phyloP scores from a whole-genome alignment of 768 basidiomycete genomes.

The Flagelloscypha sp. region DNA sequence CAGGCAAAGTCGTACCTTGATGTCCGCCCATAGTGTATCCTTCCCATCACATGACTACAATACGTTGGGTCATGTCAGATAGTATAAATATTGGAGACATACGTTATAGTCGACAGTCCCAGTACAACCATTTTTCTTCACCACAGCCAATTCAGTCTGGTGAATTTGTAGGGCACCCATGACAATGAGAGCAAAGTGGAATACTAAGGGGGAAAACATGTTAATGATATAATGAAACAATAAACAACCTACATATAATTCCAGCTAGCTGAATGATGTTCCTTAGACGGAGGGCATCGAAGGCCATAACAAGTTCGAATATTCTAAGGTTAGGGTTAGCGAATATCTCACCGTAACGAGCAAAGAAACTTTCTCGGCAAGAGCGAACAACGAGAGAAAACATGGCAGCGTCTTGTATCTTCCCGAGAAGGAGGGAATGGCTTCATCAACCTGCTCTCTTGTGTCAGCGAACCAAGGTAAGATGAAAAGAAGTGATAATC shows the following conservation, averaged over 20 bases:
- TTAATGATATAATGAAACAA: background rate
- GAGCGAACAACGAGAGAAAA: conserved; percentile 75
- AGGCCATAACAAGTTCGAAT: conserved; percentile 73
- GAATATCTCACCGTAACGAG: conserved; percentile 2
- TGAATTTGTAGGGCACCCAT: conserved; percentile 71
- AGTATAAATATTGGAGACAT: conserved; percentile 18
- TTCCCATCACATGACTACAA: too few relatives aligned
- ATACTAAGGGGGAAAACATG: conserved; percentile 34
- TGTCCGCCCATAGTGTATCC: too few relatives aligned
- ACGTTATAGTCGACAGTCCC: conserved; percentile 28
- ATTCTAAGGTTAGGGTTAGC: conserved; percentile 34
- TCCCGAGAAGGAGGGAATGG: background rate
- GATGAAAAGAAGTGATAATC: conserved; percentile 14
- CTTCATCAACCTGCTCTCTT: conserved; percentile 43
- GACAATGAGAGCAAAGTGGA: conserved; percentile 67
- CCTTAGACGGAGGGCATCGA: conserved; percentile 72
- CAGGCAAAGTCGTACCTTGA: background rate
- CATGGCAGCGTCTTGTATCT: conserved; percentile 67
- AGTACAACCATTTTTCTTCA: conserved; percentile 27
- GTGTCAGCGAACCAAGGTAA: conserved; percentile 18
- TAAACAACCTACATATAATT: conserved; percentile 45
- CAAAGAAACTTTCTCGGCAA: conserved; percentile 57
- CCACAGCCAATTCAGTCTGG: conserved; percentile 61
- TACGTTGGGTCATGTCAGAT: too few relatives aligned
- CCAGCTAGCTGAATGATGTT: conserved; percentile 76